phyloP scores from a whole-genome alignment of 2,329 filamentous ascomycete species.

The Phyllosticta ampelicida region DNA sequence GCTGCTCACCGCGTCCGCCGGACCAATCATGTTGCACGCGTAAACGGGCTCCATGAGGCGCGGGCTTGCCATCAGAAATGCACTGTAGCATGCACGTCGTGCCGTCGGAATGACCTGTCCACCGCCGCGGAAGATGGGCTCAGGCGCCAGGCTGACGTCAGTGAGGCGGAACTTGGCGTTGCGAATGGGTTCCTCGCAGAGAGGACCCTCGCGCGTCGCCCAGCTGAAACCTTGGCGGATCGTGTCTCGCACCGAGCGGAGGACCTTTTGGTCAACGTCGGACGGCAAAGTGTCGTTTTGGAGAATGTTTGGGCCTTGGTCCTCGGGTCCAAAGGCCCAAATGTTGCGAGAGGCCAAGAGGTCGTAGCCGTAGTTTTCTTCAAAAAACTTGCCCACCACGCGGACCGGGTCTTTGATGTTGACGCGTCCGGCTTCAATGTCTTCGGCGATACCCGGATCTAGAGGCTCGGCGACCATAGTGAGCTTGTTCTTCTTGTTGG shows the following conservation, averaged over 20 bases:
- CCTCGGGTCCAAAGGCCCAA: slow-evolving; percentile 96
- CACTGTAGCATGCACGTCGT: slow-evolving; percentile 84
- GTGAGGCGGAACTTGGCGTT: slow-evolving; percentile 97
- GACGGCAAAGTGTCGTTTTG: slow-evolving; percentile 93
- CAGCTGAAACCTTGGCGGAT: slow-evolving; percentile 95
- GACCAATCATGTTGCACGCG: slow-evolving; percentile 82
- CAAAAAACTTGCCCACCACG: slow-evolving; percentile 92
- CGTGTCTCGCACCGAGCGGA: slow-evolving; percentile 79
- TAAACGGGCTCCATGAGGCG: slow-evolving; percentile 96
- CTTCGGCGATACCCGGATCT: slow-evolving; percentile 86
- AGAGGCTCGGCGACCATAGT: slow-evolving; percentile 97
- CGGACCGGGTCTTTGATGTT: slow-evolving; percentile 87
- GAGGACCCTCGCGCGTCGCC: slow-evolving; percentile 87
- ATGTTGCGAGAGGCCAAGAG: slow-evolving; percentile 88
- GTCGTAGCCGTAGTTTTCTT: slow-evolving; percentile 96
- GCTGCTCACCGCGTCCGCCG: slow-evolving; percentile 75
- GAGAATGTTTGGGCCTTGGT: slow-evolving; percentile 86
- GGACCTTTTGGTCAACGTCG: slow-evolving; percentile 85
- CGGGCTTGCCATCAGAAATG: slow-evolving; percentile 93
- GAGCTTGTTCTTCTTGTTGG: slow-evolving; percentile 99
- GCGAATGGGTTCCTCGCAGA: slow-evolving; percentile 97
- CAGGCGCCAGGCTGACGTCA: slow-evolving; percentile 72
- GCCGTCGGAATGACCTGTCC: slow-evolving; percentile 96
- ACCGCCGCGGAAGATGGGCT: slow-evolving; percentile 89
- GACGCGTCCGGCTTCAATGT: slow-evolving; percentile 85